phyloP scores from a whole-genome alignment of 2,329 filamentous ascomycete genomes.

The Leptographium wingfieldii region DNA sequence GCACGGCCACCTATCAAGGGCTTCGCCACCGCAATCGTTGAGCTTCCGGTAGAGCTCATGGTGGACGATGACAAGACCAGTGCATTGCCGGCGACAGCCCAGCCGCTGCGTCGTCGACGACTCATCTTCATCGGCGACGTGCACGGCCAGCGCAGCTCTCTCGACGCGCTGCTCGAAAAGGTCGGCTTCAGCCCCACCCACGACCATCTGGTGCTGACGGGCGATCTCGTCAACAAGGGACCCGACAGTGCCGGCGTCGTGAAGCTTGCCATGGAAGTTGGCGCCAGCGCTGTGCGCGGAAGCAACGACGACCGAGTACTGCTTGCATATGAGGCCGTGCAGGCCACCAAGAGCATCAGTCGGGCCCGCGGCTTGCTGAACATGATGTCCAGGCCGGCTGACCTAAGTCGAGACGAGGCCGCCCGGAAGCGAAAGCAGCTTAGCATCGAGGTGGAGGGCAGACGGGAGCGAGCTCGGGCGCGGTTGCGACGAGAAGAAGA shows the following conservation, averaged over 20 bases:
- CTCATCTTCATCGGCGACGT: constrained; percentile 83
- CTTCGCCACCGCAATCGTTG: constrained; percentile 16
- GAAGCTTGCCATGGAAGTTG: constrained; percentile 56
- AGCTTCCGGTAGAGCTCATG: constrained; percentile 19
- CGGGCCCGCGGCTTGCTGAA: background rate
- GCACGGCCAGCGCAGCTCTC: constrained; percentile 67
- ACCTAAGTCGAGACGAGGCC: background rate
- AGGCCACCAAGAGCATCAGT: background rate
- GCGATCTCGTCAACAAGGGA: constrained; percentile 77
- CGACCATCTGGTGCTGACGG: constrained; percentile 66
- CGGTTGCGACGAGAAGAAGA: constrained; percentile 15
- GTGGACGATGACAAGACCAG: constrained; percentile 9
- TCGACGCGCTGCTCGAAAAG: constrained; percentile 53
- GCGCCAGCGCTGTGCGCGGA: constrained; percentile 73
- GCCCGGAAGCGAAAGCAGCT: background rate
- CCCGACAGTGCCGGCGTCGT: constrained; percentile 72
- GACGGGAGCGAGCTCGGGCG: constrained; percentile 5
- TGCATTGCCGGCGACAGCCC: constrained; percentile 19
- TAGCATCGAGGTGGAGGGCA: constrained; percentile 8
- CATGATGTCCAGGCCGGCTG: background rate
- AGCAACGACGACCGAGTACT: constrained; percentile 87
- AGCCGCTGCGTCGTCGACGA: constrained; percentile 29
- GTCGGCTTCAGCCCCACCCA: constrained; percentile 43
- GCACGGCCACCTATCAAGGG: constrained; percentile 24
- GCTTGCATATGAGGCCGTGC: constrained; percentile 39